Conservation (phyloP, 805 yeast species). For the Lipomyces spencermartinsiae region DNA sequence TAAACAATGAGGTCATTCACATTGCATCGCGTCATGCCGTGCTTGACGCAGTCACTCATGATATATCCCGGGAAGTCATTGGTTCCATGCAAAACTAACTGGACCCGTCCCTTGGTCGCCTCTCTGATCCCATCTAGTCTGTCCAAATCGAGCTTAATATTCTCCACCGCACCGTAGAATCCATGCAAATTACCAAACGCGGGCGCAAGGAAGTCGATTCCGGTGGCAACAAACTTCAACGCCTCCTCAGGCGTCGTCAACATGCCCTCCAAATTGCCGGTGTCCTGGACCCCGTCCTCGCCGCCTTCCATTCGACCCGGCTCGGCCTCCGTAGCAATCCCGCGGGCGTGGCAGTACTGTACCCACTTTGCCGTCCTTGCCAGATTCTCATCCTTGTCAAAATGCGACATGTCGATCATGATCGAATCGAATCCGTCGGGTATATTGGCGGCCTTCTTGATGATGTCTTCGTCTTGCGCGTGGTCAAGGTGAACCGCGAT, state of each 20-base stretch:
- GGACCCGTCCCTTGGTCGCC: conserved; percentile 11
- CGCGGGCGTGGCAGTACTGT: conserved; percentile 14
- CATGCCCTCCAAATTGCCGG: conserved; percentile 20
- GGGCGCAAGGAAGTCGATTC: conserved; percentile 24
- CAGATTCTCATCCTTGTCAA: conserved; percentile 20
- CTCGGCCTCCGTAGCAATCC: conserved; percentile 27
- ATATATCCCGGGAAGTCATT: conserved; percentile 23
- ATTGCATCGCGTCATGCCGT: conserved; percentile 19
- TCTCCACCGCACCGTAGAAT: conserved; percentile 14
- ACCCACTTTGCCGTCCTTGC: conserved; percentile 23
- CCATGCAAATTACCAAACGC: conserved; percentile 30
- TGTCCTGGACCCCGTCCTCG: conserved; percentile 22
- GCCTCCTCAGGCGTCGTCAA: conserved; percentile 27
- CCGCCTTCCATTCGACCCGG: conserved; percentile 29
- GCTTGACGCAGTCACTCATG: conserved; percentile 14
- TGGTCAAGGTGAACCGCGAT: conserved; percentile 22
- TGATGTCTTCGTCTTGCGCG: conserved; percentile 20
- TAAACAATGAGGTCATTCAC: conserved; percentile 17
- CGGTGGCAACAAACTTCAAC: conserved; percentile 15
- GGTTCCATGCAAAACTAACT: conserved; percentile 23
- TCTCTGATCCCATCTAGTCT: conserved; percentile 13
- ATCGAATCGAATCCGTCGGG: conserved; percentile 21
- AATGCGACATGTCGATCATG: conserved; percentile 29
- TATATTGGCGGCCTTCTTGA: conserved; percentile 16
- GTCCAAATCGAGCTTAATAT: conserved; percentile 19